Conservation (phyloP, 768 basidiomycete species). For the Galerina sulciceps region DNA sequence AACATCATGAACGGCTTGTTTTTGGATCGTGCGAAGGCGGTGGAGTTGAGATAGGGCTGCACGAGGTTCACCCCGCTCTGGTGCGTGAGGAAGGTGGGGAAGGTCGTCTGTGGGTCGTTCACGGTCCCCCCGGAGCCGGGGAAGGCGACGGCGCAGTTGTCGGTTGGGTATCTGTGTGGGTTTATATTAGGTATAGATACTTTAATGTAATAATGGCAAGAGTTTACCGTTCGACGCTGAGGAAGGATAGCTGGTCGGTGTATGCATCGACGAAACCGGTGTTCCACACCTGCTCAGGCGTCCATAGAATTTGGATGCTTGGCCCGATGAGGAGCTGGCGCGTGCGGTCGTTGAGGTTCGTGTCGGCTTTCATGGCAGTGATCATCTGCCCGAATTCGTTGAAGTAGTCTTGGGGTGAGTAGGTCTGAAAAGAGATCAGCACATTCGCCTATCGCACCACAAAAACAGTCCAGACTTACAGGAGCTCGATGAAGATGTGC, state of each 20-base stretch:
- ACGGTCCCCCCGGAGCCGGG: slow-evolving; percentile 43
- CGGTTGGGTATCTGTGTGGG: slow-evolving; percentile 53
- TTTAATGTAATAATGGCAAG: not conserved
- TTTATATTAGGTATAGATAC: not conserved
- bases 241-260: slow-evolving; percentile 38
- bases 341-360: slow-evolving; percentile 33
- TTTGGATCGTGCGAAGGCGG: slow-evolving; percentile 43
- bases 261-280: slow-evolving; percentile 55
- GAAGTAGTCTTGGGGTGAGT: slow-evolving; percentile 51
- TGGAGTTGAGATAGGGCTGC: slow-evolving; percentile 53
- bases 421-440: slow-evolving; percentile 23
- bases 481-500: slow-evolving; percentile 41
- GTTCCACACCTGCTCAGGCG: slow-evolving; percentile 54
- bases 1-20: slow-evolving; percentile 63
- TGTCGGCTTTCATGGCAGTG: slow-evolving; percentile 44
- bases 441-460: not conserved
- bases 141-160: slow-evolving; percentile 64
- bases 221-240: slow-evolving; percentile 63
- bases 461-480: slow-evolving; percentile 13
- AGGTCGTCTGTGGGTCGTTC: slow-evolving; percentile 48
- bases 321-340: slow-evolving; percentile 60
- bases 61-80: slow-evolving; percentile 53
- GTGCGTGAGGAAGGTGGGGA: slow-evolving; percentile 70
- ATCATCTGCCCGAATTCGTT: slow-evolving; percentile 57
- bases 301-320: slow-evolving; percentile 54